Base-by-base conservation (phyloP, 2,329 filamentous ascomycete species). In the Neocatenulostroma microsporum region DNA sequence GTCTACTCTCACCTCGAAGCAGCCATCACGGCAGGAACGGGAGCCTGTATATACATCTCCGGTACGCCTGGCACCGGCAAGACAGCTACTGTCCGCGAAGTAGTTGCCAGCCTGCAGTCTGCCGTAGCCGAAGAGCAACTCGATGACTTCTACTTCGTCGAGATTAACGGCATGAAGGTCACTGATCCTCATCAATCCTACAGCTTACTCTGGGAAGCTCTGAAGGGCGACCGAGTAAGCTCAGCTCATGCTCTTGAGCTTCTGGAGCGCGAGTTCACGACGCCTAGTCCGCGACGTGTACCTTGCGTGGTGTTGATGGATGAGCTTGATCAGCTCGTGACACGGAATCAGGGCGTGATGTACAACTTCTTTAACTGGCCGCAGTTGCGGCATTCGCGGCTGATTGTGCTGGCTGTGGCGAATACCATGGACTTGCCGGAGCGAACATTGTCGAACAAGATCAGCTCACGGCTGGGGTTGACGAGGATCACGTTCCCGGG, bases 321-420 rank as follows among this genome's bases (percentile, higher is more conserved):
- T 55, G 91, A 98, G 63, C 73, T 98, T 31, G 91, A 98, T 58
- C 91, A 98, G 63, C 75, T 98, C 6, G 93, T 98, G 4, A 98
- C 91, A 10, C 91, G 89, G 56, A 96, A 94, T 54, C 93, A 98
- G 61, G 89, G 85, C n/a, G 91, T 98, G 63, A 98, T 98, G 91
- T 98, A 98, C 67, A 98, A 98, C 62, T 98, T 98, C 62, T 98
- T 98, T 74, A 98, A 98, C 57, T 98, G 91, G 91, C 91, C 91
- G 3, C 84, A 85, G 9, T 70, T 96, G 36, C 77, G 84, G 33
- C 88, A 98, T 62, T 94, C 86, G 36, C 78, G 88, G 32, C 72
- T 98, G 29, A 95, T 98, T 59, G 93, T 98, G 5, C 76, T 98
- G 5, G 93, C 93, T 9, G 91, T 98, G 13, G 93, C 91, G 35